Percentiles rank a stretch among this genome's conserved stretches.
Evolutionary conservation across 768 basidiomycete genomes (phyloP).

Genomic region (Rhodotorula paludigena): DNA sequence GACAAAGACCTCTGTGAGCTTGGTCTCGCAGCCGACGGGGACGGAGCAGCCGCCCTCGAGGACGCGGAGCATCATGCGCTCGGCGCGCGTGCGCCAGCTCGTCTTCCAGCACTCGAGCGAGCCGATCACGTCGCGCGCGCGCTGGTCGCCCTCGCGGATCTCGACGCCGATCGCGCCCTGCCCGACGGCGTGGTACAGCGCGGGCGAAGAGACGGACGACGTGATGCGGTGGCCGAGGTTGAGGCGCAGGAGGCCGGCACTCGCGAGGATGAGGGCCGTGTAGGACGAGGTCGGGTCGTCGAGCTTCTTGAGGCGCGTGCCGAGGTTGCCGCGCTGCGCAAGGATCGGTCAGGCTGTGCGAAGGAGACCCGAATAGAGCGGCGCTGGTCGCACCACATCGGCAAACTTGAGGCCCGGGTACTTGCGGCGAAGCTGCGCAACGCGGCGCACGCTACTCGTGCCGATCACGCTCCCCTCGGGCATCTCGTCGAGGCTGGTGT

Average conservation of each 20-base stretch:
- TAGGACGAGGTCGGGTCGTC: conserved; percentile 75
- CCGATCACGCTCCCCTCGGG: conserved; percentile 88
- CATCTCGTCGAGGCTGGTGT: conserved; percentile 71
- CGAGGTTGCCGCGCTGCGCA: conserved; percentile 54
- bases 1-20: conserved; percentile 39
- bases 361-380: neutral
- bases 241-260: conserved; percentile 76
- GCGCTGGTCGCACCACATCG: conserved; percentile 67
- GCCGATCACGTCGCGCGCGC: conserved; percentile 64
- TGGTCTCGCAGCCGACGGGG: conserved; percentile 75
- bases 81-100: conserved; percentile 70
- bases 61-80: conserved; percentile 78
- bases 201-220: conserved; percentile 65
- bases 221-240: conserved; percentile 66
- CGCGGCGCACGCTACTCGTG: conserved; percentile 84
- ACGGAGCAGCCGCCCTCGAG: conserved; percentile 97
- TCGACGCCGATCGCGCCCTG: conserved; percentile 91
- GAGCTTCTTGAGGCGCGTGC: conserved; percentile 85
- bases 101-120: conserved; percentile 71
- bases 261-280: conserved; percentile 84
- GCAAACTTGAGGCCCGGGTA: conserved; percentile 72
- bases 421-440: conserved; percentile 77
- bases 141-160: conserved; percentile 55
- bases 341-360: no score
- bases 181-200: conserved; percentile 80